A percentile compares a stretch with the other conserved stretches of the same genome.
Conservation (phyloP, 2,329 filamentous ascomycete species). For the Cladophialophora immunda region DNA sequence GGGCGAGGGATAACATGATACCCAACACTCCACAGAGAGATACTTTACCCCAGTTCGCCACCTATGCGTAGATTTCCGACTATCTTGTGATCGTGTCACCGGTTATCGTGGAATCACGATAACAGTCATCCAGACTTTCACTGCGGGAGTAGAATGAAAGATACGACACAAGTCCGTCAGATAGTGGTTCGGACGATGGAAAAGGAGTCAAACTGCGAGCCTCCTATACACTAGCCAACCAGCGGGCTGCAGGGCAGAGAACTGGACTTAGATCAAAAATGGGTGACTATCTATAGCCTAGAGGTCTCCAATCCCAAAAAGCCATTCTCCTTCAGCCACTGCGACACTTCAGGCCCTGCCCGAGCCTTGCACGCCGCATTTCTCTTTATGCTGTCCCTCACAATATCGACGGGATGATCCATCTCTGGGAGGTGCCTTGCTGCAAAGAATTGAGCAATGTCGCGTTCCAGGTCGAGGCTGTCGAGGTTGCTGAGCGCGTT, state of each 20-base stretch:
- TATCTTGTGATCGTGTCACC: background rate
- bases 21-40: too few species aligned
- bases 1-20: background rate
- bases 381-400: constrained; percentile 83
- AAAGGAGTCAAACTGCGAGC: background rate
- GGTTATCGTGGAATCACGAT: background rate
- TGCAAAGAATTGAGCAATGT: constrained; percentile 85
- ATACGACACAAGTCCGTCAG: background rate
- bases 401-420: constrained; percentile 83
- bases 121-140: background rate
- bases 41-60: background rate
- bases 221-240: background rate
- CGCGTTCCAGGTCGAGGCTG: constrained; percentile 71
- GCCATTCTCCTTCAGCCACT: constrained; percentile 76
- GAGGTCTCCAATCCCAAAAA: constrained; percentile 44
- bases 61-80: background rate
- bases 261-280: background rate
- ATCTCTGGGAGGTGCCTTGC: constrained; percentile 82
- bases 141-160: background rate
- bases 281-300: background rate
- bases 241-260: background rate
- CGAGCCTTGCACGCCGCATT: constrained; percentile 83
- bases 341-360: constrained; percentile 75
- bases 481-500: constrained; percentile 81
- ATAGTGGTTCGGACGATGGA: too few species aligned